phyloP scores from a whole-genome alignment of 2,329 filamentous ascomycete species.

The Colletotrichum eremochloae region DNA sequence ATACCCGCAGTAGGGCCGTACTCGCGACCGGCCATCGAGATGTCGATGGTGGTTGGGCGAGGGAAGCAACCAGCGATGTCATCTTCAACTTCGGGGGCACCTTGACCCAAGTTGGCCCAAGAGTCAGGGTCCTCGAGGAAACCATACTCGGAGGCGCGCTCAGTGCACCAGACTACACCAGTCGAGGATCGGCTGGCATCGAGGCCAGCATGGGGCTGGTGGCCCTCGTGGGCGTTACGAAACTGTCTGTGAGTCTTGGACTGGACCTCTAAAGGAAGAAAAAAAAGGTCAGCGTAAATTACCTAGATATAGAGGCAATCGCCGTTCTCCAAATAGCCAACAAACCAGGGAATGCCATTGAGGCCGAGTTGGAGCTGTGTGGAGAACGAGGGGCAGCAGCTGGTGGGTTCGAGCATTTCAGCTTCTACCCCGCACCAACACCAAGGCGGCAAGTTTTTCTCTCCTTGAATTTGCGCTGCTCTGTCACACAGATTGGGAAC shows the following conservation, averaged over 20 bases:
- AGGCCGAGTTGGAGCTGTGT: constrained; percentile 36
- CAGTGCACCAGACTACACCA: constrained; percentile 93
- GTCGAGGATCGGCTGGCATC: constrained; percentile 90
- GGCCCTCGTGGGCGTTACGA: constrained; percentile 89
- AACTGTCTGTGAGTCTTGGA: constrained; percentile 92
- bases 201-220: constrained; percentile 90
- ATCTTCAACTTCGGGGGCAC: constrained; percentile 93
- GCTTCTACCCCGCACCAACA: constrained; percentile 40
- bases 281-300: constrained; percentile 39
- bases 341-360: constrained; percentile 26
- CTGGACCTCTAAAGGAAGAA: constrained; percentile 73
- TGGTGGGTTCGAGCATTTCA: constrained; percentile 28
- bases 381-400: constrained; percentile 41
- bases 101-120: constrained; percentile 96
- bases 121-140: constrained; percentile 83
- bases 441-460: constrained; percentile 31
- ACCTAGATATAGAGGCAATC: not conserved
- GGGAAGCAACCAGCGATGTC: constrained; percentile 92
- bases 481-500: not conserved
- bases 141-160: constrained; percentile 89
- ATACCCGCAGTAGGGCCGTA: constrained; percentile 96
- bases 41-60: constrained; percentile 82
- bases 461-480: constrained; percentile 11
- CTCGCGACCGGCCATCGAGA: constrained; percentile 84
- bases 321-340: constrained; percentile 30